phyloP scores from a whole-genome alignment of 371 early-diverging fungal species.

The Rhizopus arrhizus region DNA sequence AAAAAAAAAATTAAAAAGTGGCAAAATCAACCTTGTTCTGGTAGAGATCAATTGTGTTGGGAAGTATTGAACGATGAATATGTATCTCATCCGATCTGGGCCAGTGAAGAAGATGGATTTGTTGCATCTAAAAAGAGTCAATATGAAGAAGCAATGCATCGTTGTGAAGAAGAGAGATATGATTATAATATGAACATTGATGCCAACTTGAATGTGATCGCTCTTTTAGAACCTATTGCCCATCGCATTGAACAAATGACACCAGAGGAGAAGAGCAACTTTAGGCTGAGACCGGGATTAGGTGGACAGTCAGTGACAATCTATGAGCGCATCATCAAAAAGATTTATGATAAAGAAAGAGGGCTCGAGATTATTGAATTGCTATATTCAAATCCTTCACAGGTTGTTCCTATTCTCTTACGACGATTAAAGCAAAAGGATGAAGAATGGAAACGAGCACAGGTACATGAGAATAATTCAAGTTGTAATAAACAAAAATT shows the following conservation, averaged over 20 bases:
- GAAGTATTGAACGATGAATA: constrained; percentile 97
- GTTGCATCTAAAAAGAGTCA: constrained; percentile 91
- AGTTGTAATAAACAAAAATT: background rate
- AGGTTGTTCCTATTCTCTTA: constrained; percentile 93
- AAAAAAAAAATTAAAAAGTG: constrained; percentile 42
- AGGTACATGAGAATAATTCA: constrained; percentile 4
- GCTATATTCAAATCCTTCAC: constrained; percentile 86
- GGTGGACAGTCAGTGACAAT: constrained; percentile 82
- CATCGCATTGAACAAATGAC: constrained; percentile 71
- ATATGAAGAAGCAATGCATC: constrained; percentile 95
- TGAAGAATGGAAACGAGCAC: constrained; percentile 83
- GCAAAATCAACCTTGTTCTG: constrained; percentile 73
- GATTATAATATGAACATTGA: constrained; percentile 97
- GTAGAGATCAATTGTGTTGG: constrained; percentile 85
- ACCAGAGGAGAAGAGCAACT: constrained; percentile 71
- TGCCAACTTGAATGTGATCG: constrained; percentile 87
- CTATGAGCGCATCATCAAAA: constrained; percentile 82
- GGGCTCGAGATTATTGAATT: constrained; percentile 88
- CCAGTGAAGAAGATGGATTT: constrained; percentile 94
- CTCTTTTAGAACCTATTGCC: constrained; percentile 86
- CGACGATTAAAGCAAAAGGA: constrained; percentile 94
- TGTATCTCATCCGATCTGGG: constrained; percentile 94
- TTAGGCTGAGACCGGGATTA: constrained; percentile 72
- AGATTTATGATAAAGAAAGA: constrained; percentile 84
- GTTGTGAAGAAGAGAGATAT: constrained; percentile 94